Evolutionary conservation across 2,329 filamentous ascomycete genomes (phyloP), one percentile per base, ranked within the genome.

Genomic region (Blumeria hordei): DNA sequence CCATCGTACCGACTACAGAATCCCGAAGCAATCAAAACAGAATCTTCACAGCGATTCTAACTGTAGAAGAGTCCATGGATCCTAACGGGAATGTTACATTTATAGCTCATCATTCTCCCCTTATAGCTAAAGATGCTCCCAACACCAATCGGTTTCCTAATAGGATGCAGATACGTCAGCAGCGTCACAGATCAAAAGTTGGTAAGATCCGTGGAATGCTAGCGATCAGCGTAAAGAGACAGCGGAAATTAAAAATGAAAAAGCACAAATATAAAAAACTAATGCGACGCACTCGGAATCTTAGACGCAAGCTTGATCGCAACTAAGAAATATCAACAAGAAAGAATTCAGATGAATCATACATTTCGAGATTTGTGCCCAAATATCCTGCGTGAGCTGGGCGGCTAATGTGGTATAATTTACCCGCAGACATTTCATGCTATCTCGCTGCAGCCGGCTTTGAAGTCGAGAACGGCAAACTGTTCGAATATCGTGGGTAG

Each of bases 261-360:
- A 98, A 96, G 79, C 90, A 96, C 78, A 98, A 98, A 81, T 94
- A 94, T 71, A 96, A 95, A 88, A 98, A 98, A 79, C 74, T 96
- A 62, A 88, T 94, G 85, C 85, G 83, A 75, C 78, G 80, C 69
- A 95, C 90, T 65, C 80, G 90, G 68, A 90, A 86, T 67, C 69
- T 88, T 72, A 82, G 90, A 67, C 80, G 88, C 67, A 94, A 88
- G 54, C 60, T 66, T 58, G 65, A 66, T 59, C 62, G 64, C 56
- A 65, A 64, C 14, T 49, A 28, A 49, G 39, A 43, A 43, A 14
- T 18, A 21, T 18, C 9, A 49, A 28, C 32, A 12, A 21, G 44
- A 18, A 21, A 21, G 44, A 28, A 28, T 2, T 28, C 21, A 28
- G 21, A 28, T 28, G 21, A 28, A 28, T 4, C 21, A 28, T 28